Conservation (phyloP, 257 asterid genomes). For the Lycium ferocissimum region DNA sequence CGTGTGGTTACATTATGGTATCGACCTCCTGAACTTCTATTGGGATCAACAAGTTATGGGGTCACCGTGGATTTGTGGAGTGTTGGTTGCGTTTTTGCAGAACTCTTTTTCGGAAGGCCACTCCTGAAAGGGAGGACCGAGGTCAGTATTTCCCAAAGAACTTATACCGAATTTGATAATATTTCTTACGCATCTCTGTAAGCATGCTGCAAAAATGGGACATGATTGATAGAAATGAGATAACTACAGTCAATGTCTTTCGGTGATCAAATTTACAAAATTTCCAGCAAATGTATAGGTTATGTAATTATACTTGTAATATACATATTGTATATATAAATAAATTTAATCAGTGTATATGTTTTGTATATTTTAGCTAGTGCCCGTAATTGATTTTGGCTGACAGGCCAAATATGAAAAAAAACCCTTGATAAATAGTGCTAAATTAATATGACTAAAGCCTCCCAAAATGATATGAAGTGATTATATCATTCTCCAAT, state of each 20-base stretch:
- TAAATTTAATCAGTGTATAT: too few relatives aligned
- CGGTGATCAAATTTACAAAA: too few relatives aligned
- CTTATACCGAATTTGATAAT: neutral
- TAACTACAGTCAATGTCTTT: too few relatives aligned
- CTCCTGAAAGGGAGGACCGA: slow-evolving; percentile 93
- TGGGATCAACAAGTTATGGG: slow-evolving; percentile 85
- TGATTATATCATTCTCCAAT: neutral
- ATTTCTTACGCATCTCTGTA: neutral
- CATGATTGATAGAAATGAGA: neutral
- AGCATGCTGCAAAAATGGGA: neutral
- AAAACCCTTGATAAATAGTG: neutral
- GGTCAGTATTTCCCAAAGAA: slow-evolving; percentile 45
- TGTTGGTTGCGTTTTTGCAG: slow-evolving; percentile 93
- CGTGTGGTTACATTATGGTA: slow-evolving; percentile 98
- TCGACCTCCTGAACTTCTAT: slow-evolving; percentile 93
- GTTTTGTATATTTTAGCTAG: too few relatives aligned
- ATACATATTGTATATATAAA: too few relatives aligned
- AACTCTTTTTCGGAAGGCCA: slow-evolving; percentile 84
- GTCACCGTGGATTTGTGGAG: slow-evolving; percentile 91
- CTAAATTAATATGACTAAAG: neutral
- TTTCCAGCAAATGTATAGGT: too few relatives aligned
- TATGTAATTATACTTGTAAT: too few relatives aligned
- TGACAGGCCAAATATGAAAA: too few relatives aligned
- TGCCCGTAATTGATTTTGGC: too few relatives aligned
- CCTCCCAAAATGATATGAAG: neutral